These are phyloP conservation scores for Leishmania martiniquensis DNA, from an alignment of 208 protist genomes.

Conservation along the genomic window DNA sequence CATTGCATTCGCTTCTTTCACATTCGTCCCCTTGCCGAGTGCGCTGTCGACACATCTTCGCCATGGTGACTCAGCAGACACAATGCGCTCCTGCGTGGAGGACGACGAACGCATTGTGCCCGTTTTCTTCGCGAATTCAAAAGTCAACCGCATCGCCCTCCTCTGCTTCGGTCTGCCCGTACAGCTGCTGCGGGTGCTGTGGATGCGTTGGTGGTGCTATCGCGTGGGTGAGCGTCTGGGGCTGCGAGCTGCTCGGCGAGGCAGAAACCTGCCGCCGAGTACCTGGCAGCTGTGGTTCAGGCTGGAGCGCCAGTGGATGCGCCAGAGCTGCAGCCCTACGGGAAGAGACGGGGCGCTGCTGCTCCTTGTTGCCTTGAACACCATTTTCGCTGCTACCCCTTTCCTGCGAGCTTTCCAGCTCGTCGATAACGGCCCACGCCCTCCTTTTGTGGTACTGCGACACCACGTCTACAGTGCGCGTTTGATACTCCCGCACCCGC, in stretches of 20 bases:
- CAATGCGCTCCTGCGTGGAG: background rate
- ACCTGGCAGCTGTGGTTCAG: background rate
- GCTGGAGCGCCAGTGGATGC: background rate
- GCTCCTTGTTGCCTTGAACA: conserved; percentile 1
- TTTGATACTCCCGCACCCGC: background rate
- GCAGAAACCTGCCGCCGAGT: no score
- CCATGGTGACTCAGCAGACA: background rate
- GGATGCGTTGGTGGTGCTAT: no score
- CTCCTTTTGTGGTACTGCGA: background rate
- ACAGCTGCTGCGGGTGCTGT: background rate
- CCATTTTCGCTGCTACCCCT: conserved; percentile 9
- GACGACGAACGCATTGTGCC: background rate
- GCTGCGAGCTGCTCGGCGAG: background rate
- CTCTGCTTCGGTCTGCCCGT: background rate
- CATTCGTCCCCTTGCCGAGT: background rate
- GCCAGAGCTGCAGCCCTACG: background rate
- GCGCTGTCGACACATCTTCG: background rate
- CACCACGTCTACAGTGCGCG: conserved; percentile 1
- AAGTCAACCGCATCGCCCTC: background rate
- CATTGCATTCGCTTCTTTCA: background rate
- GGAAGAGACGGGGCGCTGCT: background rate
- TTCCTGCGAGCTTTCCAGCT: conserved; percentile 8
- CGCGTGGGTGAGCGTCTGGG: background rate
- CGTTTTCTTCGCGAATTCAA: background rate
- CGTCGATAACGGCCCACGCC: conserved; percentile 6